These are phyloP conservation scores for Staphylotrichum longicolle DNA, from an alignment of 495 filamentous ascomycete genomes.

Conservation along the genomic window DNA sequence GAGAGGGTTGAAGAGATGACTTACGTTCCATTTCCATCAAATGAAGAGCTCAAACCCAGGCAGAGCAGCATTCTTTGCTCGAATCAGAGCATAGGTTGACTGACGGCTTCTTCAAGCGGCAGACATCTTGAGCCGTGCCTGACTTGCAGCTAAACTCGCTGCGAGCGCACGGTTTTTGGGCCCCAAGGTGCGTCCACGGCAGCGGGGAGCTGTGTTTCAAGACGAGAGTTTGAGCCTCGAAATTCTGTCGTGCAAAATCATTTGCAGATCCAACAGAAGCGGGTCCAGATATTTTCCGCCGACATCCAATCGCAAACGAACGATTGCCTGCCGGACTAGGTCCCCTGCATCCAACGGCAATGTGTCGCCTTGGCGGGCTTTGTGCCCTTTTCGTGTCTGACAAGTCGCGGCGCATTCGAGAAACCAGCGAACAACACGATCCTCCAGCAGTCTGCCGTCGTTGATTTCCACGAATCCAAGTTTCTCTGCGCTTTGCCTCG, in stretches of 20 bases:
- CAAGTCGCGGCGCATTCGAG: constrained; percentile 10
- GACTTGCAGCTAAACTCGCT: too few species aligned
- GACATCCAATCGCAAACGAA: neutral
- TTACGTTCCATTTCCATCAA: constrained; percentile 9
- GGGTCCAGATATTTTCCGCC: neutral
- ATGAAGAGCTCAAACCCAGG: too few species aligned
- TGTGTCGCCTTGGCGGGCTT: constrained; percentile 11
- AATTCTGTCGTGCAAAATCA: neutral
- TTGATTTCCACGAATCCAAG: too few species aligned
- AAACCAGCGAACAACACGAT: neutral
- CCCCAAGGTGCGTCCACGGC: too few species aligned
- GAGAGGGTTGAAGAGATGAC: neutral
- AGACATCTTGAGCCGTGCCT: too few species aligned
- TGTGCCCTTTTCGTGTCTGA: constrained; percentile 7
- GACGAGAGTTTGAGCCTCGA: neutral
- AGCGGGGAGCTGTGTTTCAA: neutral
- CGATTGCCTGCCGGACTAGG: constrained; percentile 14
- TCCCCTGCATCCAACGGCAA: constrained; percentile 13
- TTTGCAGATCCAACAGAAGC: neutral
- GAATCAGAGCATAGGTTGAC: too few species aligned
- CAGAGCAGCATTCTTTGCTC: neutral
- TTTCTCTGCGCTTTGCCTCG: neutral
- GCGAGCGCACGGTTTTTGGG: too few species aligned
- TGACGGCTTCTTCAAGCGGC: too few species aligned
- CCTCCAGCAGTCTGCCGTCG: neutral